Conservation (phyloP, 1,139 yeast genomes). For the Suhomyces terraborum region DNA sequence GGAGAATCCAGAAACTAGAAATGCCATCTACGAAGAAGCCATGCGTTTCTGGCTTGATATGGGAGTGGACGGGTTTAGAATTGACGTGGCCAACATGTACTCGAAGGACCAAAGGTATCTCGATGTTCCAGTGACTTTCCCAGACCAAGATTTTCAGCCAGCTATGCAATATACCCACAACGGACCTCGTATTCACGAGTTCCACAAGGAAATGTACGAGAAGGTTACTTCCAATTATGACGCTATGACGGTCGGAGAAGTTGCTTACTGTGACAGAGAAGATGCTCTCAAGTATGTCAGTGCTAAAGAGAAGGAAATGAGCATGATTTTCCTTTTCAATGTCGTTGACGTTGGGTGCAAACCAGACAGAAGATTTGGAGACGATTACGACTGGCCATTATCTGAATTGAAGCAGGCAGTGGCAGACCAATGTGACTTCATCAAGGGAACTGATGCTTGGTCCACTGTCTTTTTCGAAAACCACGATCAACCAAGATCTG, state of each 20-base stretch:
- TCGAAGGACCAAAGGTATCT: slow-evolving; percentile 50
- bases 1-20: slow-evolving; percentile 55
- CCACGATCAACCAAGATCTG: slow-evolving; percentile 59
- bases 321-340: slow-evolving; percentile 54
- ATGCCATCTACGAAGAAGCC: slow-evolving; percentile 53
- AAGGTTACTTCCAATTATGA: slow-evolving; percentile 51
- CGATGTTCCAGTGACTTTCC: slow-evolving; percentile 51
- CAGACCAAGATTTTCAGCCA: slow-evolving; percentile 45
- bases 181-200: slow-evolving; percentile 60
- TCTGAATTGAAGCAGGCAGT: slow-evolving; percentile 48
- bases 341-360: slow-evolving; percentile 47
- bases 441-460: slow-evolving; percentile 60
- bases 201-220: slow-evolving; percentile 53
- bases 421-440: slow-evolving; percentile 36
- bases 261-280: slow-evolving; percentile 45
- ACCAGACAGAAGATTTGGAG: slow-evolving; percentile 33
- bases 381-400: slow-evolving; percentile 35
- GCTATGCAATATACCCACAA: slow-evolving; percentile 33
- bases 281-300: slow-evolving; percentile 49
- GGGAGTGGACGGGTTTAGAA: slow-evolving; percentile 62
- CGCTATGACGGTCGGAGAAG: slow-evolving; percentile 60
- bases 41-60: slow-evolving; percentile 55
- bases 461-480: slow-evolving; percentile 57
- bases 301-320: slow-evolving; percentile 51
- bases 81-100: slow-evolving; percentile 56